Conservation (phyloP, 2,329 filamentous ascomycete genomes). For the Chaetomium sp. region DNA sequence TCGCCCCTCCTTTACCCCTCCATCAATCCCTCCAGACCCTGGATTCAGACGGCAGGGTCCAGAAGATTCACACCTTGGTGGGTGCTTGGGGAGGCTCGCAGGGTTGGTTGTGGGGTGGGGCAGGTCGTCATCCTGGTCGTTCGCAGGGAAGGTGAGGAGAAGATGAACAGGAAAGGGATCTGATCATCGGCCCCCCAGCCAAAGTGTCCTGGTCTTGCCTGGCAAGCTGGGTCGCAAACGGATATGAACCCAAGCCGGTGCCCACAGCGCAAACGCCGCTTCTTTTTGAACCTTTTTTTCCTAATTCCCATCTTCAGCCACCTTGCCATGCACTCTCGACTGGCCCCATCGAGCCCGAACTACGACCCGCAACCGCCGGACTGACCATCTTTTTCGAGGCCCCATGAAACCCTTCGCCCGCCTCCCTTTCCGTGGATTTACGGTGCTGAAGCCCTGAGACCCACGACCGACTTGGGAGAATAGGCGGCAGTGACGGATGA, state of each 20-base stretch:
- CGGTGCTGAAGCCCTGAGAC: neutral
- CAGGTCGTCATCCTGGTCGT: neutral
- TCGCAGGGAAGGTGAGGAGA: too few species aligned
- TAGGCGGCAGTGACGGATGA: neutral
- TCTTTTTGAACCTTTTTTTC: neutral
- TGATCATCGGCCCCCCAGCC: neutral
- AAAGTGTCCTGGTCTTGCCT: neutral
- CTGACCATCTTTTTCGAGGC: neutral
- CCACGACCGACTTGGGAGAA: neutral
- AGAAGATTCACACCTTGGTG: neutral
- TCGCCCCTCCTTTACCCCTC: neutral
- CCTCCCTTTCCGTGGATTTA: too few species aligned
- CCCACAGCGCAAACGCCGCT: neutral
- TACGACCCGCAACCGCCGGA: neutral
- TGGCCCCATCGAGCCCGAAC: neutral
- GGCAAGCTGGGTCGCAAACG: neutral
- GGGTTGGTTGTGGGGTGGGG: slow-evolving; percentile 1
- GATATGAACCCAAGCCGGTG: slow-evolving; percentile 7
- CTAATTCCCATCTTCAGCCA: neutral
- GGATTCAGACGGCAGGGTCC: neutral
- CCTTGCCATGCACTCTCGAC: slow-evolving; percentile 4
- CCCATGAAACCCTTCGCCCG: neutral
- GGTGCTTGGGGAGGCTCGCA: neutral
- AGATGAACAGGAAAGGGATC: neutral
- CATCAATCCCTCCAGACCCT: neutral